Conservation (phyloP, 2,329 filamentous ascomycete species). For the Microsporum canis region DNA sequence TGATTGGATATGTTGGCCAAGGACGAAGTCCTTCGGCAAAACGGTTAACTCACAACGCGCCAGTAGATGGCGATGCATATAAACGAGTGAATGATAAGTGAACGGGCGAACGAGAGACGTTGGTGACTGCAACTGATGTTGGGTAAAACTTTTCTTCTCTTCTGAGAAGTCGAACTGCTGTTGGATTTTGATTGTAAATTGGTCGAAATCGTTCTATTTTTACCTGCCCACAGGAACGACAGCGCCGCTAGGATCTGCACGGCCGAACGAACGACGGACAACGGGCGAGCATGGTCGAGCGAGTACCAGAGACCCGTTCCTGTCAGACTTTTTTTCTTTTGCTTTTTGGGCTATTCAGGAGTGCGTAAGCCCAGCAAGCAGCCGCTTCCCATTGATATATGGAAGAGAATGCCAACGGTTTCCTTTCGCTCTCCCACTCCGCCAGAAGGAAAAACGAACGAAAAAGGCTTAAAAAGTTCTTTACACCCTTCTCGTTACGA, state of each 20-base stretch:
- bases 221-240: not conserved
- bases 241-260: not conserved
- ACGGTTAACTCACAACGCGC: not conserved
- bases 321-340: not conserved
- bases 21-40: not conserved
- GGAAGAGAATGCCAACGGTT: not conserved
- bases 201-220: not conserved
- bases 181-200: not conserved
- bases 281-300: not conserved
- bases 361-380: not conserved
- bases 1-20: not conserved
- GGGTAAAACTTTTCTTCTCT: not conserved
- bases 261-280: not conserved
- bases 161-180: not conserved
- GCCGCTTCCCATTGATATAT: not conserved
- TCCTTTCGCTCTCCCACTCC: not conserved
- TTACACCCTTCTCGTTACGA: not conserved
- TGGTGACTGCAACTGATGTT: not conserved
- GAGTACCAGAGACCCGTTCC: not conserved
- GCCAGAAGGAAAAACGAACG: conserved; percentile 1
- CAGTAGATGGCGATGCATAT: not conserved
- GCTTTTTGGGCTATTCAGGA: not conserved
- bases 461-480: not conserved
- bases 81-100: not conserved
- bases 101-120: not conserved